A percentile compares a stretch with the other conserved stretches of the same genome.
Evolutionary conservation across 2,329 filamentous ascomycete genomes (phyloP).

Genomic region (Teratosphaeria pseudoeucalypti): DNA sequence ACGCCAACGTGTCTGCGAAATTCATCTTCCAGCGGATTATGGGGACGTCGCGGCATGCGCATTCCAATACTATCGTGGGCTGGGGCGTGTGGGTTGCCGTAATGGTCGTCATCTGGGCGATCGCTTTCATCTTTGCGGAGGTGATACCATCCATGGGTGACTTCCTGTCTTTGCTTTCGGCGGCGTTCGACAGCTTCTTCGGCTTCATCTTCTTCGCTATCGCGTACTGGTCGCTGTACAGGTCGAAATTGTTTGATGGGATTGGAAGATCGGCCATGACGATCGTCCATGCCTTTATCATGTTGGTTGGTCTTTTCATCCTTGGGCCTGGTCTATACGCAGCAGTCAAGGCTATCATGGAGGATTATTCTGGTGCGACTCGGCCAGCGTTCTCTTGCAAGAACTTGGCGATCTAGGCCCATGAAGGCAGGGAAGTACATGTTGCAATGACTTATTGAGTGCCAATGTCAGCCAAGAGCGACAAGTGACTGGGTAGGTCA

Average conservation of each 20-base stretch:
- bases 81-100: conserved; percentile 37
- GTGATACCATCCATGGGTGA: conserved; percentile 42
- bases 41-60: conserved; percentile 34
- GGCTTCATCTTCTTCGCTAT: conserved; percentile 43
- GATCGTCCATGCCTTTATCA: conserved; percentile 36
- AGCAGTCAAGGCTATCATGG: conserved; percentile 42
- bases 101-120: conserved; percentile 34
- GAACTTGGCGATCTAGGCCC: conserved; percentile 35
- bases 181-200: conserved; percentile 41
- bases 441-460: neutral
- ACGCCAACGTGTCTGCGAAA: conserved; percentile 40
- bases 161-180: conserved; percentile 39
- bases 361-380: conserved; percentile 34
- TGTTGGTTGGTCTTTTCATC: conserved; percentile 39
- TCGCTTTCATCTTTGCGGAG: conserved; percentile 40
- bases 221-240: conserved; percentile 39
- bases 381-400: conserved; percentile 42
- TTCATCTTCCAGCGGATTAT: conserved; percentile 37
- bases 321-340: conserved; percentile 44
- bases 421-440: neutral
- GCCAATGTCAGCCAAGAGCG: too few relatives aligned
- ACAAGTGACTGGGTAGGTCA: too few relatives aligned
- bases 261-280: conserved; percentile 31
- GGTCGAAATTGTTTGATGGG: conserved; percentile 29
- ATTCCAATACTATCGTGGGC: conserved; percentile 38